Conservation (phyloP, 352 stramenopile species). For the Thraustotheca clavata region DNA sequence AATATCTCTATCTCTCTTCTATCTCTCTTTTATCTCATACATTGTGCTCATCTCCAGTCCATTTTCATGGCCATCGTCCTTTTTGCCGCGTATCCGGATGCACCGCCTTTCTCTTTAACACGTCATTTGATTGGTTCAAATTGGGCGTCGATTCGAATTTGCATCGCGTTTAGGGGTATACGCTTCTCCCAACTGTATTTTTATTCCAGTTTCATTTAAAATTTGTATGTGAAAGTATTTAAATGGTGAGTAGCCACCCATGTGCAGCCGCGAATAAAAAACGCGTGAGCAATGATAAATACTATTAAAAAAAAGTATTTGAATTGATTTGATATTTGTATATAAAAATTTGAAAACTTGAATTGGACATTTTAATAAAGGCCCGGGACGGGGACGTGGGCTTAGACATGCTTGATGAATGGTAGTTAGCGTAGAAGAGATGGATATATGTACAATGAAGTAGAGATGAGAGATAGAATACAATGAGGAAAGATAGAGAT, state of each 20-base stretch:
- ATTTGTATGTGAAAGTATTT: neutral
- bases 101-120: neutral
- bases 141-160: neutral
- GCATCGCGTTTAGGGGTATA: neutral
- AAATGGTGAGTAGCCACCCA: neutral
- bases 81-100: neutral
- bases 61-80: too few relatives aligned
- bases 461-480: neutral
- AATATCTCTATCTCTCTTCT: too few relatives aligned
- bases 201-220: neutral
- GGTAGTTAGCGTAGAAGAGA: too few relatives aligned
- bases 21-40: neutral
- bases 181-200: neutral
- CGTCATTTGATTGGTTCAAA: neutral
- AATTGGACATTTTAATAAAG: neutral
- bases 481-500: neutral
- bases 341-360: neutral
- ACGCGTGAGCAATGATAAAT: neutral
- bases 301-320: neutral
- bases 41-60: neutral
- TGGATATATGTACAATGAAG: too few relatives aligned
- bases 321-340: neutral
- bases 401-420: too few relatives aligned
- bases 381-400: too few relatives aligned
- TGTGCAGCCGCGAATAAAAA: conserved; percentile 1